Evolutionary conservation across 331 rosid species (phyloP).

Genomic region (Malus hybrid): DNA sequence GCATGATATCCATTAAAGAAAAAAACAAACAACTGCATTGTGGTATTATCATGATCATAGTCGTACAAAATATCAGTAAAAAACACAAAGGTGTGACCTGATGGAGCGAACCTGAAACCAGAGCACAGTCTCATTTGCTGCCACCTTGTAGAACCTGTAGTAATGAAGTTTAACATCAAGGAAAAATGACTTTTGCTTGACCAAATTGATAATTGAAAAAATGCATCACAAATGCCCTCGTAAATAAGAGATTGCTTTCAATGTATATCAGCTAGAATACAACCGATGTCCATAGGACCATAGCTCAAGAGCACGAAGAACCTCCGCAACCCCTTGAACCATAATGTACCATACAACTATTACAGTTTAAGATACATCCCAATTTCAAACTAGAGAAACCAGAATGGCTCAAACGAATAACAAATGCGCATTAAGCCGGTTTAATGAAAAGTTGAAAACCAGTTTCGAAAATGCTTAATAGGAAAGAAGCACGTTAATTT

Average conservation of each 20-base stretch:
- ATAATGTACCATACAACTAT: neutral
- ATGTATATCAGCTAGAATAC: neutral
- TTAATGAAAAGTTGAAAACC: neutral
- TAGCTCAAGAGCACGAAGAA: neutral
- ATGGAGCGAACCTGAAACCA: conserved; percentile 99
- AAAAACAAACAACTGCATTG: neutral
- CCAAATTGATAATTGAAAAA: neutral
- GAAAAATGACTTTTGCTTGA: neutral
- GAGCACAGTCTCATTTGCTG: conserved; percentile 55
- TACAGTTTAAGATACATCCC: neutral
- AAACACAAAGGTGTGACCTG: conserved; percentile 75
- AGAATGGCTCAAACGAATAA: neutral
- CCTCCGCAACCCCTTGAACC: neutral
- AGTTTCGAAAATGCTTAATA: neutral
- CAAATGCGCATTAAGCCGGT: neutral
- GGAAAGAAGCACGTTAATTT: neutral
- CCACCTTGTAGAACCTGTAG: conserved; percentile 77
- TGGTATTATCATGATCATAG: neutral
- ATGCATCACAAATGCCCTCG: neutral
- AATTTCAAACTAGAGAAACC: neutral
- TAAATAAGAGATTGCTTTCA: neutral
- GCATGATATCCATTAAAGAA: neutral
- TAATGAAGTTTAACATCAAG: neutral
- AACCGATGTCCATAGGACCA: neutral
- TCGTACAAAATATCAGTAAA: neutral